Evolutionary conservation across 352 stramenopile genomes (phyloP), one percentile per base, ranked within the genome.

Genomic region (Blastocystis sp.): DNA sequence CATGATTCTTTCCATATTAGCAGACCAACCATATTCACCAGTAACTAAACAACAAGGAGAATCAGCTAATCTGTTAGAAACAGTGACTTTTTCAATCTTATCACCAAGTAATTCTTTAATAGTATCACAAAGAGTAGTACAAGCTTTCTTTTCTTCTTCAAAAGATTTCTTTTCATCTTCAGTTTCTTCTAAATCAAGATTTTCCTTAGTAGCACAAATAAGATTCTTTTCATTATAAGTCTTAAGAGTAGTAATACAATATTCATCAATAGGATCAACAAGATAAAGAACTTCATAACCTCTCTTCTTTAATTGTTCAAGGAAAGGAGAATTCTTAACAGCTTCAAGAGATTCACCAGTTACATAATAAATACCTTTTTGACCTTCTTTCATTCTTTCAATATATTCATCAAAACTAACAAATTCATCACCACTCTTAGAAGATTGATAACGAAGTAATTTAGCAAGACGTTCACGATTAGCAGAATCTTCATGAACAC

Each of bases 1-100:
- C 91, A 98, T 97, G 75, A 98, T 98, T 72, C 89, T 86, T 76
- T 98, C 91, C 91, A 98, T 98, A 79, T 96, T 96, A 55, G 91
- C 91, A 58, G 84, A 93, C 90, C 90, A 98, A 69, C 91, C 91
- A 74, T 96, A 98, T 74, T 98, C 90, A 55, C 90, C 89, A 19
- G 91, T 98, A 24, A 97, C 91, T 24, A 98, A 82, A 46, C 91
- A 83, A 68, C 89, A 98, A 32, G 91, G 91, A 43, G 86, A 95
- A 69, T 97, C 86, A 1, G 90, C 88, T 33, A 98, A 88, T 76
- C 91, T 86, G 79, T 93, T 93, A 40, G 87, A 96, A 46, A 96
- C 88, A 67, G 94, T 78, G 21, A 98, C 91, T 84, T 98, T 98
- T 74, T 97, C 91, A 34, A 98, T 88, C 85, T 97, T 97, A 77